Conservation (phyloP, 2,329 filamentous ascomycete species). For the Paramyrothecium sp. region DNA sequence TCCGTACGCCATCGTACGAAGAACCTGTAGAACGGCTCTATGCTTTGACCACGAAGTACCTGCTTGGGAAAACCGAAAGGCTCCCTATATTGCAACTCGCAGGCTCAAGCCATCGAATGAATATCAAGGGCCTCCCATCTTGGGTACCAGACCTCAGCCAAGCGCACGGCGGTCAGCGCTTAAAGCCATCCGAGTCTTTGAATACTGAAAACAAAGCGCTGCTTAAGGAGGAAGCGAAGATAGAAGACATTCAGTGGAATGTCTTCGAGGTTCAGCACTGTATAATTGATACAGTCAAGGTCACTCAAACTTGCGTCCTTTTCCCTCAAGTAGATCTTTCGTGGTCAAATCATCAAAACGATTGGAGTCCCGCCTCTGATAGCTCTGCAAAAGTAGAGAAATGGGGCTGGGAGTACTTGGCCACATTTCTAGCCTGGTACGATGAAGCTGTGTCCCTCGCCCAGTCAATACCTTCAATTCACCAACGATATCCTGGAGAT, state of each 20-base stretch:
- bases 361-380: background rate
- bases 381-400: background rate
- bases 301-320: background rate
- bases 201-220: background rate
- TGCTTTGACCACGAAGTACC: background rate
- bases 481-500: background rate
- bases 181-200: background rate
- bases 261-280: background rate
- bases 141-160: background rate
- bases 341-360: background rate
- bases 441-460: background rate
- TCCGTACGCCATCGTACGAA: background rate
- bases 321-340: background rate
- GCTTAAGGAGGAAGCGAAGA: background rate
- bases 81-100: background rate
- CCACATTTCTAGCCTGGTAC: background rate
- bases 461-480: background rate
- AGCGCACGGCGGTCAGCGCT: background rate
- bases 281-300: background rate
- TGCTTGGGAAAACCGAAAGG: background rate
- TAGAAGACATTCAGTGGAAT: background rate
- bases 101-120: background rate
- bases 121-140: background rate
- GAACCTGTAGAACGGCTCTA: background rate
- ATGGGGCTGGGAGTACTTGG: too few species aligned